phyloP scores from a whole-genome alignment of 345 rosid genomes.

The Eucalyptus dawsonii region DNA sequence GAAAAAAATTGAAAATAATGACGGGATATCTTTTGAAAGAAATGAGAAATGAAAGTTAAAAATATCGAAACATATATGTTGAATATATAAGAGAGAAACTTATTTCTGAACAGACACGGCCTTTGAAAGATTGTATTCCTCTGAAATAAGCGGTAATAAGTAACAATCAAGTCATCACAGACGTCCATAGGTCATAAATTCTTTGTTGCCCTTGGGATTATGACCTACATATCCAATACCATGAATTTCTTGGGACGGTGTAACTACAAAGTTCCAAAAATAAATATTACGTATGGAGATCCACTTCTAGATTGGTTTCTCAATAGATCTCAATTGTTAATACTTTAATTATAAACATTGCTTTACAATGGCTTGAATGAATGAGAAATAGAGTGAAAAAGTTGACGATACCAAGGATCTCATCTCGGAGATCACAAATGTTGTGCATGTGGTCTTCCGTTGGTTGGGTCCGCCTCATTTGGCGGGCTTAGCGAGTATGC shows the following conservation, averaged over 20 bases:
- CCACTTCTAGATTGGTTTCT: background rate
- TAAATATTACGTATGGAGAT: background rate
- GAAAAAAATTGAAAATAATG: too few relatives aligned
- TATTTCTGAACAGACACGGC: too few relatives aligned
- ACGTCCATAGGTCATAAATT: background rate
- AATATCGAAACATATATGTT: too few relatives aligned
- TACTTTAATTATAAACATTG: background rate
- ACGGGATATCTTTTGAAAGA: too few relatives aligned
- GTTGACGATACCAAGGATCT: background rate
- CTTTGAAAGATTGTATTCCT: too few relatives aligned
- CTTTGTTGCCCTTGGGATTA: background rate
- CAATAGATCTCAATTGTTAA: background rate
- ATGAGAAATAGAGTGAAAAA: background rate
- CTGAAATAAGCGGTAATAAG: too few relatives aligned
- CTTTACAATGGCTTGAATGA: background rate
- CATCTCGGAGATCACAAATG: too few relatives aligned
- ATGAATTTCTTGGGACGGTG: background rate
- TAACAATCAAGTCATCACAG: background rate
- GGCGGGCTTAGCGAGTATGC: too few relatives aligned
- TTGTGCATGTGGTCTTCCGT: too few relatives aligned
- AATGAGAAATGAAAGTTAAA: too few relatives aligned
- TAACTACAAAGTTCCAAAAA: background rate
- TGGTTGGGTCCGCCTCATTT: too few relatives aligned
- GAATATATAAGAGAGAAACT: too few relatives aligned
- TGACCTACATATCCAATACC: background rate